phyloP scores from a whole-genome alignment of 257 asterid genomes.

The Ilex aquifolium region DNA sequence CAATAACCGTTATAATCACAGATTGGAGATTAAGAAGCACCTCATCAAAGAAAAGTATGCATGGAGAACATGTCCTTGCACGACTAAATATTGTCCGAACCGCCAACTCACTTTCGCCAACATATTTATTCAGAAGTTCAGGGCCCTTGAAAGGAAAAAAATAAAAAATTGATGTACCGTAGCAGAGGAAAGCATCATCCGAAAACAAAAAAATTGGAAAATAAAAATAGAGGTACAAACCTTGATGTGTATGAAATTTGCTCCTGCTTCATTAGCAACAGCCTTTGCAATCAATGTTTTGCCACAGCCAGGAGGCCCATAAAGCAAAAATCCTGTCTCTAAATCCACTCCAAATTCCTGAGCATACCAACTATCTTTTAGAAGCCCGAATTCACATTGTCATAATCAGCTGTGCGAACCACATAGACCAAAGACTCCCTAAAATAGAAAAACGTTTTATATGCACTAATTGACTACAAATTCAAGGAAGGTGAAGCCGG shows the following conservation, averaged over 20 bases:
- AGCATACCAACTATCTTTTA: not conserved
- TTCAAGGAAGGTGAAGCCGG: not conserved
- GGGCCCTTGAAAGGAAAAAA: conserved; percentile 61
- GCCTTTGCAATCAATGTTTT: conserved; percentile 95
- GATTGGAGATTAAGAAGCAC: conserved; percentile 23
- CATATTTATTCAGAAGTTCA: conserved; percentile 77
- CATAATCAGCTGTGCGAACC: not conserved
- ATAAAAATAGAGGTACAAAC: conserved; percentile 26
- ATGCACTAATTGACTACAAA: too few species aligned
- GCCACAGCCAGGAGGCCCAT: conserved; percentile 98
- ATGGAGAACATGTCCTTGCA: conserved; percentile 92
- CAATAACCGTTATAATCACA: not conserved
- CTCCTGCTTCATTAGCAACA: conserved; percentile 90
- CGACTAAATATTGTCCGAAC: conserved; percentile 77
- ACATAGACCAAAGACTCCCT: not conserved
- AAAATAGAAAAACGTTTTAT: too few species aligned
- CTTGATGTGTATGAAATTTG: conserved; percentile 86
- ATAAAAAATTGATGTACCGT: not conserved
- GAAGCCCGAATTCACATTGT: not conserved
- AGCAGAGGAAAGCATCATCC: conserved; percentile 6
- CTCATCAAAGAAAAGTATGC: conserved; percentile 94
- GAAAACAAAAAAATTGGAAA: not conserved
- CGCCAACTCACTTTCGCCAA: conserved; percentile 91
- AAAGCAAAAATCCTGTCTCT: conserved; percentile 83
- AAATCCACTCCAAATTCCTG: conserved; percentile 58